Conservation (phyloP, 164 flowering plant species). For the Nelumbo lutea region DNA sequence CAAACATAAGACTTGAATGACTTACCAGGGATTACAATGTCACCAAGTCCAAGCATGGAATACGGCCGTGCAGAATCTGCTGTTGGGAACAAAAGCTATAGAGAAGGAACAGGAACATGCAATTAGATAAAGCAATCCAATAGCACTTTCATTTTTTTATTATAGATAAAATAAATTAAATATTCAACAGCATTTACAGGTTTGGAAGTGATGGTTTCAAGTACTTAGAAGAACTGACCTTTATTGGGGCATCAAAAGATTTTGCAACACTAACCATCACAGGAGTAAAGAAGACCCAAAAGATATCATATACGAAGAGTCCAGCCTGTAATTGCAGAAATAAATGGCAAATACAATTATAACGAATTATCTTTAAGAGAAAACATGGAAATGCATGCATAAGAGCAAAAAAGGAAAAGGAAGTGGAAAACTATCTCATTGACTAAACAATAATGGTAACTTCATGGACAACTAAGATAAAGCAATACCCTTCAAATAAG, state of each 20-base stretch:
- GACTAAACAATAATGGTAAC: too few relatives aligned
- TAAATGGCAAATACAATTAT: not conserved
- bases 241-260: constrained; percentile 99
- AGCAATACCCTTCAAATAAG: too few relatives aligned
- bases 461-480: too few relatives aligned
- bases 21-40: constrained; percentile 95
- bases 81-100: constrained; percentile 95
- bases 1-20: not conserved
- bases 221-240: constrained; percentile 47
- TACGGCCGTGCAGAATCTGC: constrained; percentile 68
- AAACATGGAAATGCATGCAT: not conserved
- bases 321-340: constrained; percentile 59
- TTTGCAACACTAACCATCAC: constrained; percentile 99
- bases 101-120: not conserved
- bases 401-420: not conserved
- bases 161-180: too few relatives aligned
- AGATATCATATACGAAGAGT: constrained; percentile 92
- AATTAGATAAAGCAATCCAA: constrained; percentile 1
- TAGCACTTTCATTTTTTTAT: not conserved
- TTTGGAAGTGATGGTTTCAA: not conserved
- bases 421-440: not conserved
- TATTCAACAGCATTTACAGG: too few relatives aligned
- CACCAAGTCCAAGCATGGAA: constrained; percentile 99
- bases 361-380: not conserved
- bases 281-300: constrained; percentile 99